Evolutionary conservation across 2,329 filamentous ascomycete species (phyloP), one percentile per base, ranked within the genome.

Genomic region (Penicillium corylophilum): DNA sequence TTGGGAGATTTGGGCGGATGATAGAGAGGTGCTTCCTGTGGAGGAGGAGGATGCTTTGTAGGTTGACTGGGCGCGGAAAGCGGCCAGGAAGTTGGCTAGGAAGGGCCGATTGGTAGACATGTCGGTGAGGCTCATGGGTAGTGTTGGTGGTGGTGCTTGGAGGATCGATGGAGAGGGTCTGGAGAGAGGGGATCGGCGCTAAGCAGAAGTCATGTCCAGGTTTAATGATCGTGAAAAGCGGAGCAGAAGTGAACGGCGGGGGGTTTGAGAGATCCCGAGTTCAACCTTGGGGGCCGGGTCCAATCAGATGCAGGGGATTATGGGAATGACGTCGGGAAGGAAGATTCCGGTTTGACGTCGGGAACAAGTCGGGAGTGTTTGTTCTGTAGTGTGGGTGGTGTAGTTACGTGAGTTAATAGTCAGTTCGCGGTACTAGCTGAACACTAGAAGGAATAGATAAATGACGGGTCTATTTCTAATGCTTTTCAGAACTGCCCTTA

Each of bases 81-180:
- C 83, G 43, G 84, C 81, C 55, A 87, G 79, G 73, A 87, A 86
- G 74, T 83, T 84, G 60, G 83, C 79, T 62, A 88, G 78, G 73
- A 87, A 87, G 43, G 79, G 84, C 51, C 83, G 74, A 73, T 87
- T 86, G 57, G 82, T 85, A 2, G 82, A 80, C 83, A 86, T 86
- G 36, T 23, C 36, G 18, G 39, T 41, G 20, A 28, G 26, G 26
- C 26, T 28, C 26, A 13, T 15, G 22, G 39, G 39, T 40, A 20
- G 4, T 41, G 10, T 7, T 75, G 50, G 22, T 28, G 7, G 9
- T 40, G 29, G 13, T 18, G 22, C 24, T 42, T 38, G 38, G 35
- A 41, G 44, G 48, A 12, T 15, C 5, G 33, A 48, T 45, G 29
- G 44, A 40, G 36, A 48, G 28, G 38, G 23, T 13, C 40, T 22